Conservation (phyloP, 768 basidiomycete species). For the Pleurotus pulmonarius region DNA sequence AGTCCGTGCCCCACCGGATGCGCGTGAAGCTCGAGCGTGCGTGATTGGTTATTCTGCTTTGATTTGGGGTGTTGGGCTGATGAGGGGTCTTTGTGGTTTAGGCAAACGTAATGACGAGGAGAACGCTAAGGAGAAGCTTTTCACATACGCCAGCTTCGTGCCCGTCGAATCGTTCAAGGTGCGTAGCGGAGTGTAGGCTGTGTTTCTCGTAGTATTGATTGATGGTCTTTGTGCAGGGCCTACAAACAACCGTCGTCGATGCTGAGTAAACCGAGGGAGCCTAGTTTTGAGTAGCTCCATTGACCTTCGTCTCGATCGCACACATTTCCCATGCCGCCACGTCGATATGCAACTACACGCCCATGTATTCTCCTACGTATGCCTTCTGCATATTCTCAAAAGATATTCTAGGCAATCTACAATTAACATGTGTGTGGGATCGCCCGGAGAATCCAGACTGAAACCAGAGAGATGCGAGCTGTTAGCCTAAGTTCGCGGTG, state of each 20-base stretch:
- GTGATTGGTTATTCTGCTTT: constrained; percentile 27
- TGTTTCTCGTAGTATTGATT: no score
- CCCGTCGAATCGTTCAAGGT: constrained; percentile 84
- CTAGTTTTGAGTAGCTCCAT: background rate
- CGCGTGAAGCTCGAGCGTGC: constrained; percentile 91
- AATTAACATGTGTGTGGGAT: no score
- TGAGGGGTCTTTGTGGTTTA: constrained; percentile 25
- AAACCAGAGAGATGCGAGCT: no score
- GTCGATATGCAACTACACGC: constrained; percentile 1
- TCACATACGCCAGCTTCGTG: constrained; percentile 84
- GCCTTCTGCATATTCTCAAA: constrained; percentile 2
- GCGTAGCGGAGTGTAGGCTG: constrained; percentile 17
- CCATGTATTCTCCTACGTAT: constrained; percentile 7
- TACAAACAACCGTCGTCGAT: constrained; percentile 81
- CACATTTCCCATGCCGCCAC: background rate
- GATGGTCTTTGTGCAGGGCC: constrained; percentile 48
- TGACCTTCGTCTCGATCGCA: background rate
- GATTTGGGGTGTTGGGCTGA: background rate
- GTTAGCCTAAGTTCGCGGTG: no score
- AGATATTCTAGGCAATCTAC: background rate
- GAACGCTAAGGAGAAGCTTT: constrained; percentile 97
- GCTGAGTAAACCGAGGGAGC: constrained; percentile 52
- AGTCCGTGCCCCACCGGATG: constrained; percentile 88
- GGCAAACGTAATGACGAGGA: constrained; percentile 99
- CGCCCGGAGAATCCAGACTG: no score